Evolutionary conservation across 768 basidiomycete genomes (phyloP).

Genomic region (Mycena galopus): DNA sequence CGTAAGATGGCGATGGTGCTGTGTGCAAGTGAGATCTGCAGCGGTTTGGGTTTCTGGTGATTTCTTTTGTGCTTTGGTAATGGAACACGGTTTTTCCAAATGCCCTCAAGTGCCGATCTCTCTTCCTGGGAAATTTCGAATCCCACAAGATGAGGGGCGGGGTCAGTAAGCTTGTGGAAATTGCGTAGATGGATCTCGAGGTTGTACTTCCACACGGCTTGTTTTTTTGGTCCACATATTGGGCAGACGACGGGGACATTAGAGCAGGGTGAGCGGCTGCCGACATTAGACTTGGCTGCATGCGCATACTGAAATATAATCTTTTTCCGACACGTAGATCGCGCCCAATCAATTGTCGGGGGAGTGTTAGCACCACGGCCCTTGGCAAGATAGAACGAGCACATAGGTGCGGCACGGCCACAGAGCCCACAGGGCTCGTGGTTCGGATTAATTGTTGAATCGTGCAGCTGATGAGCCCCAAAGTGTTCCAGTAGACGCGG

Average conservation of each 20-base stretch:
- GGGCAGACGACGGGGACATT: constrained; percentile 5
- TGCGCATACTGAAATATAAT: neutral
- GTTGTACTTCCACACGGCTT: neutral
- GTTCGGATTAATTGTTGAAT: neutral
- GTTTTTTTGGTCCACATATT: neutral
- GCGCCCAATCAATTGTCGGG: neutral
- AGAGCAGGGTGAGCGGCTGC: neutral
- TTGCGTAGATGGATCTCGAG: neutral
- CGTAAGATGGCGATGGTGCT: too few species aligned
- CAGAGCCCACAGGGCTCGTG: neutral
- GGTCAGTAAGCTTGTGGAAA: neutral
- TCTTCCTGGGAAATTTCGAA: too few species aligned
- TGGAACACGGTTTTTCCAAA: too few species aligned
- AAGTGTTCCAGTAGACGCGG: neutral
- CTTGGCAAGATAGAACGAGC: neutral
- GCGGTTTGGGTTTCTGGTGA: too few species aligned
- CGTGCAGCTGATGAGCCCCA: neutral
- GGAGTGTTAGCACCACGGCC: neutral
- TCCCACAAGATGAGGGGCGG: too few species aligned
- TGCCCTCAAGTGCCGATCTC: too few species aligned
- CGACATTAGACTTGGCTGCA: neutral
- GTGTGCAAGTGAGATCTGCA: too few species aligned
- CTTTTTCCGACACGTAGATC: neutral
- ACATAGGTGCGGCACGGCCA: neutral
- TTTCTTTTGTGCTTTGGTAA: too few species aligned